phyloP scores from a whole-genome alignment of 2,329 filamentous ascomycete genomes.

The Aspergillus sp. region DNA sequence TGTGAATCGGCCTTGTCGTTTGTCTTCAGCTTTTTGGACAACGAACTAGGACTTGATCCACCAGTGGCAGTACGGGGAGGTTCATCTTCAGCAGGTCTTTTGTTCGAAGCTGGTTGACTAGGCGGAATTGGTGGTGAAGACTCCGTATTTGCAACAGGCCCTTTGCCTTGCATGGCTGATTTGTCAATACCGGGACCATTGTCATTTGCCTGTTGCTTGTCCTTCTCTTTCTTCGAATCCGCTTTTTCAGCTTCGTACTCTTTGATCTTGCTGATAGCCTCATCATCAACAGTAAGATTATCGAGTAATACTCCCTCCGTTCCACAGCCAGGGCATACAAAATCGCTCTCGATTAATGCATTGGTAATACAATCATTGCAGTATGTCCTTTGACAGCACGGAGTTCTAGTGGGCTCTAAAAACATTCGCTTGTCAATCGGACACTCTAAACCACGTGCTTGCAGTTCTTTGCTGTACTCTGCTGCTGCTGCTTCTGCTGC shows the following conservation, averaged over 20 bases:
- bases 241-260: conserved; percentile 64
- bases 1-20: conserved; percentile 33
- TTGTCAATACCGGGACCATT: conserved; percentile 25
- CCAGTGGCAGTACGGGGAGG: conserved; percentile 55
- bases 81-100: conserved; percentile 77
- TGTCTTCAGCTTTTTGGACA: conserved; percentile 49
- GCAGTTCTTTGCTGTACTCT: conserved; percentile 80
- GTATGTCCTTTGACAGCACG: conserved; percentile 97
- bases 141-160: conserved; percentile 16
- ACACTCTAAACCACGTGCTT: conserved; percentile 87
- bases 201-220: conserved; percentile 36
- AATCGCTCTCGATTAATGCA: conserved; percentile 96
- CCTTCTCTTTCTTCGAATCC: conserved; percentile 47
- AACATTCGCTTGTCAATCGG: conserved; percentile 97
- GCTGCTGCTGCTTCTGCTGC: conserved; percentile 76
- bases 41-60: conserved; percentile 37
- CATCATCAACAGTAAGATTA: conserved; percentile 81
- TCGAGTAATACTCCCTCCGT: conserved; percentile 91
- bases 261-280: conserved; percentile 75
- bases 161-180: conserved; percentile 18
- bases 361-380: conserved; percentile 99
- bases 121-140: conserved; percentile 35
- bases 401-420: conserved; percentile 97
- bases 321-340: conserved; percentile 89
- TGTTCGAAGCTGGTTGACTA: conserved; percentile 59